Conservation (phyloP, 805 yeast species). For the Candida qinlingensis region DNA sequence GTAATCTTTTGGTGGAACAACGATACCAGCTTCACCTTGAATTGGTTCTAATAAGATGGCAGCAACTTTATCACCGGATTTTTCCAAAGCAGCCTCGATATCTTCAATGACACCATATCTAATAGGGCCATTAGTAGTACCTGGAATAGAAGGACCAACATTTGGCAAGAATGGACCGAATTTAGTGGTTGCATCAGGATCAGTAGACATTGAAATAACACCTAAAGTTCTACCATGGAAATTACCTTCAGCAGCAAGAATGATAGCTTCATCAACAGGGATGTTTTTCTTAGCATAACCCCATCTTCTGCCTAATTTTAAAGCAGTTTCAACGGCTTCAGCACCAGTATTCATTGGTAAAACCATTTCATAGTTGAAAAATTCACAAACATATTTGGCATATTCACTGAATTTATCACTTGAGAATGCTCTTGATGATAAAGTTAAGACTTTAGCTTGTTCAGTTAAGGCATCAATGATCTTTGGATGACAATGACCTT, state of each 20-base stretch:
- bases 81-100: slow-evolving; percentile 71
- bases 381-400: slow-evolving; percentile 85
- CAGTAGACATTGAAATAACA: slow-evolving; percentile 93
- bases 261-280: slow-evolving; percentile 76
- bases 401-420: slow-evolving; percentile 82
- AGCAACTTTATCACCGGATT: slow-evolving; percentile 84
- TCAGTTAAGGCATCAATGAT: slow-evolving; percentile 79
- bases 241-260: slow-evolving; percentile 81
- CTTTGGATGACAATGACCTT: slow-evolving; percentile 96
- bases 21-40: slow-evolving; percentile 98
- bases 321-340: slow-evolving; percentile 94
- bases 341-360: slow-evolving; percentile 99
- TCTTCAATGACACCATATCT: slow-evolving; percentile 87
- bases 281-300: slow-evolving; percentile 87
- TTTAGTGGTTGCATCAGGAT: slow-evolving; percentile 81
- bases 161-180: slow-evolving; percentile 88
- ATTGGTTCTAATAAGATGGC: slow-evolving; percentile 92
- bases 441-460: slow-evolving; percentile 79
- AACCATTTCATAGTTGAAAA: slow-evolving; percentile 85
- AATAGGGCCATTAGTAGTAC: slow-evolving; percentile 51
- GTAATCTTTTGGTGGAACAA: slow-evolving; percentile 85
- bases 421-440: slow-evolving; percentile 90
- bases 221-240: slow-evolving; percentile 97
- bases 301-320: slow-evolving; percentile 96
- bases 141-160: slow-evolving; percentile 82